Percentiles rank a stretch among this genome's conserved stretches.
phyloP scores from a whole-genome alignment of 2,329 filamentous ascomycete genomes.

The Fusarium sp. region DNA sequence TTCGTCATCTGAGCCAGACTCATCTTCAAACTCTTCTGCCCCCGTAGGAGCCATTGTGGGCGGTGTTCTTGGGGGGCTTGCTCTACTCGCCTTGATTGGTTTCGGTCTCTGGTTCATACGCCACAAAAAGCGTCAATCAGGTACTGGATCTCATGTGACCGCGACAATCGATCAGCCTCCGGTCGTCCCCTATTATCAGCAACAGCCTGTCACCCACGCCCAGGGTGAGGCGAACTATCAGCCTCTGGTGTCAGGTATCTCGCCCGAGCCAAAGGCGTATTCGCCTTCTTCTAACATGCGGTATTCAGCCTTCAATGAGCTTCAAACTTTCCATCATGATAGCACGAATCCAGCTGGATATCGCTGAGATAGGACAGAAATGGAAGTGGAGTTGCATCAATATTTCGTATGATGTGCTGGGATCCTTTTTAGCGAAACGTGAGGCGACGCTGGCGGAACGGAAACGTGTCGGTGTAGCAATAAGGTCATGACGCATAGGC shows the following conservation, averaged over 20 bases:
- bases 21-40: background rate
- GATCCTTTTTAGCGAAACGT: no score
- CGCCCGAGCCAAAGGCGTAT: background rate
- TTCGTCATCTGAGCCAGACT: background rate
- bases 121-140: background rate
- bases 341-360: background rate
- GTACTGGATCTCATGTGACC: background rate
- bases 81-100: background rate
- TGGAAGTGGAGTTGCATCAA: fast-evolving
- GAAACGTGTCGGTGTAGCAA: background rate
- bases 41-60: background rate
- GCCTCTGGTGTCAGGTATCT: background rate
- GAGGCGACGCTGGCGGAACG: no score
- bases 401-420: background rate
- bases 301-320: background rate
- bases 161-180: background rate
- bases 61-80: background rate
- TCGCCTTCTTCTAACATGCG: background rate
- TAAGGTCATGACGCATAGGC: no score
- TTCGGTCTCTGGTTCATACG: background rate
- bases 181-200: background rate
- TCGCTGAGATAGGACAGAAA: background rate
- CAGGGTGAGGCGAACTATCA: background rate
- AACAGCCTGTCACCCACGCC: background rate
- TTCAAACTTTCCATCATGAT: background rate